Percentiles rank a stretch among this genome's conserved stretches.
These are phyloP conservation scores for Serendipita vermifera DNA, from an alignment of 768 basidiomycete species.

Conservation along the genomic window DNA sequence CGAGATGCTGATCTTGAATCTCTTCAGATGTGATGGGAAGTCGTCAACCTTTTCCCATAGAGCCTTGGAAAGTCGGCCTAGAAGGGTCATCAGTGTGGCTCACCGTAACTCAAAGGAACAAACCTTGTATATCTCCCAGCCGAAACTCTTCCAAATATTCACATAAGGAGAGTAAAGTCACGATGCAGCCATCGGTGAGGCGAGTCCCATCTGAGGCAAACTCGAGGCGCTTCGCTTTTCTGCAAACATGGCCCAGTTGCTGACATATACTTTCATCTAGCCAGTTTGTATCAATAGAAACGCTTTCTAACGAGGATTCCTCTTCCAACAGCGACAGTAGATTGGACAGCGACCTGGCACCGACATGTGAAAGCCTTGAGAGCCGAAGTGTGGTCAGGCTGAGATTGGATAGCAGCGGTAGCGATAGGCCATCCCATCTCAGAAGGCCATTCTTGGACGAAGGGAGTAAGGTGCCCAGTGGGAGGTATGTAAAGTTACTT, in stretches of 20 bases:
- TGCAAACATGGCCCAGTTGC: conserved; percentile 23
- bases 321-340: conserved; percentile 22
- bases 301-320: conserved; percentile 23
- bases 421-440: conserved; percentile 29
- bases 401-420: conserved; percentile 21
- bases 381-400: conserved; percentile 18
- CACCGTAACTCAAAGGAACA: conserved; percentile 5
- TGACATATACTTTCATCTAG: conserved; percentile 29
- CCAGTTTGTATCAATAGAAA: conserved; percentile 29
- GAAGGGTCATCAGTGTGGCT: neutral
- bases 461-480: conserved; percentile 14
- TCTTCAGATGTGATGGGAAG: conserved; percentile 21
- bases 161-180: conserved; percentile 25
- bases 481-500: conserved; percentile 17
- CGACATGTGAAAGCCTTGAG: conserved; percentile 26
- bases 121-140: conserved; percentile 30
- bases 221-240: conserved; percentile 22
- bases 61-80: conserved; percentile 26
- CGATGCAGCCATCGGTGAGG: conserved; percentile 26
- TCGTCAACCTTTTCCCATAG: conserved; percentile 26
- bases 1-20: conserved; percentile 21
- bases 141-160: conserved; percentile 24
- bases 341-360: conserved; percentile 22
- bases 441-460: conserved; percentile 11
- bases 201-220: conserved; percentile 29